Percentiles rank a stretch among this genome's conserved stretches.
Conservation (phyloP, 192 early-diverging fungal genomes). For the Coemansia sp. region DNA sequence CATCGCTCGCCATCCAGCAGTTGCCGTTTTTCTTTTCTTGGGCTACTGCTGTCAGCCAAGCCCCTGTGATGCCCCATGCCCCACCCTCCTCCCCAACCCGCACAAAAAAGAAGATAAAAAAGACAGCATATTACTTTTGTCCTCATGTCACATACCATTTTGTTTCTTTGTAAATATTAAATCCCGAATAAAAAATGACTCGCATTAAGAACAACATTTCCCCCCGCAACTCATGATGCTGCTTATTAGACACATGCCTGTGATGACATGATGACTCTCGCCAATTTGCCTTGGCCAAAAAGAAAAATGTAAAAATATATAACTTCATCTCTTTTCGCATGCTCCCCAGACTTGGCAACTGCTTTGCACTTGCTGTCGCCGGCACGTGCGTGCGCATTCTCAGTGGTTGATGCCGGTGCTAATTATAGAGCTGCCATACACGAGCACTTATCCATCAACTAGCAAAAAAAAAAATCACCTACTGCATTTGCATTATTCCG, state of each 20-base stretch:
- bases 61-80: neutral
- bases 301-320: no score
- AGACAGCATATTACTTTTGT: neutral
- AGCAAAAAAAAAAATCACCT: neutral
- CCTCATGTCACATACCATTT: constrained; percentile 9
- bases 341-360: neutral
- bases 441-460: neutral
- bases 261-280: neutral
- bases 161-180: constrained; percentile 18
- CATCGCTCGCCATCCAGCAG: neutral
- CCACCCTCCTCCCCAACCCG: neutral
- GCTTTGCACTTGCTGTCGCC: neutral
- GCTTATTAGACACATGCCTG: neutral
- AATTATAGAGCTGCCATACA: no score
- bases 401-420: constrained; percentile 1
- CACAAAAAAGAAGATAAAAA: neutral
- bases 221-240: neutral
- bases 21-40: constrained; percentile 7
- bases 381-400: constrained; percentile 1
- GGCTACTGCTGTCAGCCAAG: constrained; percentile 3
- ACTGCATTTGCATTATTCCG: neutral
- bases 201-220: no score
- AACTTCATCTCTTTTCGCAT: no score
- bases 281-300: neutral
- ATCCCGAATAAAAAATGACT: no score